phyloP scores from a whole-genome alignment of 106 monocot genomes.

The Triglochin maritima region DNA sequence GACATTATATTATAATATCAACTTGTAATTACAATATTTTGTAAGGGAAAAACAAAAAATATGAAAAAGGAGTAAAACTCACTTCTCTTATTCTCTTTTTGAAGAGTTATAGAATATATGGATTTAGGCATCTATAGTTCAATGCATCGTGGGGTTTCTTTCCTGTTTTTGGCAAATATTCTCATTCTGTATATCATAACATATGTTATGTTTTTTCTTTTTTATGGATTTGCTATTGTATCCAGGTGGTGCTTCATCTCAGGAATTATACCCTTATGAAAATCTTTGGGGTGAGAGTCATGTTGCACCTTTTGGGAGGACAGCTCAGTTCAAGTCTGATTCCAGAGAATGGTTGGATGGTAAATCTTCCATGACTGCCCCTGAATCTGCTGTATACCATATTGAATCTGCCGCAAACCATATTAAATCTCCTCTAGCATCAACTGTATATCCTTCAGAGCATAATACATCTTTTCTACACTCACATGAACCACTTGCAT shows the following conservation, averaged over 20 bases:
- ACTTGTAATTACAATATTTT: too few species aligned
- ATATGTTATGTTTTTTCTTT: too few species aligned
- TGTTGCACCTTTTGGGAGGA: background rate
- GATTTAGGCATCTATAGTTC: too few species aligned
- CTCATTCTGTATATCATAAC: too few species aligned
- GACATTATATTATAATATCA: too few species aligned
- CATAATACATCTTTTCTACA: background rate
- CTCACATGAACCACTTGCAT: background rate
- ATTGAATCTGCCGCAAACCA: background rate
- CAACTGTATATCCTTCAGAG: background rate
- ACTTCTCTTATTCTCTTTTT: too few species aligned
- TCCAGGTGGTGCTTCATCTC: background rate
- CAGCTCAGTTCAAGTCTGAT: background rate
- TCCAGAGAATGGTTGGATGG: constrained; percentile 3
- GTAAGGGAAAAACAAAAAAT: too few species aligned
- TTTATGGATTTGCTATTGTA: background rate
- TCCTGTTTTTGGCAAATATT: too few species aligned
- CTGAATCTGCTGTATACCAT: background rate
- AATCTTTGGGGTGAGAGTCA: constrained; percentile 1
- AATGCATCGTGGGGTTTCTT: too few species aligned
- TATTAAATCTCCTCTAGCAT: background rate
- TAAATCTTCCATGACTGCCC: background rate
- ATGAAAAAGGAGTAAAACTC: too few species aligned
- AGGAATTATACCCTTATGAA: background rate
- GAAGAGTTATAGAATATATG: too few species aligned